Percentiles rank a stretch among this genome's conserved stretches.
phyloP scores from a whole-genome alignment of 495 filamentous ascomycete species.

The Hypoxylon fragiforme region DNA sequence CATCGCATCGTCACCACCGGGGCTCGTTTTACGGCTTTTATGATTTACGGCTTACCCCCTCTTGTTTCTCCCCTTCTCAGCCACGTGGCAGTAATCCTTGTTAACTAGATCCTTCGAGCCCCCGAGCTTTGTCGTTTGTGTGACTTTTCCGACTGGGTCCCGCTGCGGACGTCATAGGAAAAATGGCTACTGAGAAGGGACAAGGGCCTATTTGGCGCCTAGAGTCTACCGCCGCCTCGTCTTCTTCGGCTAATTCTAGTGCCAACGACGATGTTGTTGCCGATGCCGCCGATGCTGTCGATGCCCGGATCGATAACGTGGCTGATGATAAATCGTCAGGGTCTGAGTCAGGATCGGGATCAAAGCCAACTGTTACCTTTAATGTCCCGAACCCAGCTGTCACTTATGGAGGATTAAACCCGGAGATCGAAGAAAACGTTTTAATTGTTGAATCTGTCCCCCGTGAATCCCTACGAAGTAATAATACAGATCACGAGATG shows the following conservation, averaged over 20 bases:
- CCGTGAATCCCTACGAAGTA: slow-evolving; percentile 23
- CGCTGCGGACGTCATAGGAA: slow-evolving; percentile 13
- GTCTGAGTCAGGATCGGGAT: slow-evolving; percentile 2
- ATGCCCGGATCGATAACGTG: slow-evolving; percentile 1
- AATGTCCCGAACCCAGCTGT: slow-evolving; percentile 32
- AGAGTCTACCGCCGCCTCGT: slow-evolving; percentile 1
- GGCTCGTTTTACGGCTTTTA: no score
- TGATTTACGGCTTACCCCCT: background rate
- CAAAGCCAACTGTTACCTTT: slow-evolving; percentile 17
- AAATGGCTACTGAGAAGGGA: slow-evolving; percentile 21
- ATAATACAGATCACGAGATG: slow-evolving; percentile 16
- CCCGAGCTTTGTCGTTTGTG: slow-evolving; percentile 15
- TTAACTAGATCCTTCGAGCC: slow-evolving; percentile 30
- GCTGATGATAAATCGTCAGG: slow-evolving; percentile 3
- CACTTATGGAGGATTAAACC: slow-evolving; percentile 33
- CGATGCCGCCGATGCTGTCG: background rate
- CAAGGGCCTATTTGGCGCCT: slow-evolving; percentile 3
- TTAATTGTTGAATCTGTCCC: slow-evolving; percentile 23
- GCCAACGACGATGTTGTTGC: background rate
- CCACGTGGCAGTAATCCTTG: slow-evolving; percentile 30
- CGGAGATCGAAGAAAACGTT: slow-evolving; percentile 37
- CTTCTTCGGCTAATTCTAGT: slow-evolving; percentile 12
- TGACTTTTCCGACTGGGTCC: slow-evolving; percentile 13
- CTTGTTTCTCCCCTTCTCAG: slow-evolving; percentile 17
- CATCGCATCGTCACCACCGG: no score